Conservation (phyloP, 2,329 filamentous ascomycete genomes). For the Peltaster fructicola region DNA sequence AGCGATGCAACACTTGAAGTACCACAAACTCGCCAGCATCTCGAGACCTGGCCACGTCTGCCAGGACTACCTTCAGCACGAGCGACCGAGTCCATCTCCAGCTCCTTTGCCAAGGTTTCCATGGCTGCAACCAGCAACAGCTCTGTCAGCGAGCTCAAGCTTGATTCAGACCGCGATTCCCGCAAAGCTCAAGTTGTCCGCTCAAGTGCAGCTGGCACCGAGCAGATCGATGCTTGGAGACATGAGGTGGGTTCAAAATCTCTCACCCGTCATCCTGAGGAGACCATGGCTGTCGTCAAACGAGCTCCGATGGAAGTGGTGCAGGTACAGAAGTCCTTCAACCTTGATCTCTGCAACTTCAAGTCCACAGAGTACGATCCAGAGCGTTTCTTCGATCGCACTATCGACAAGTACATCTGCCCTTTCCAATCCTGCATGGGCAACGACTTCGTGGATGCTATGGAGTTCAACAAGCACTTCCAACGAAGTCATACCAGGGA, state of each 20-base stretch:
- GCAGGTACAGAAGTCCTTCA: not conserved
- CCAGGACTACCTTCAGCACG: slow-evolving; percentile 1
- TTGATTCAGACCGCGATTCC: no score
- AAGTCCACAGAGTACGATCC: slow-evolving; percentile 30
- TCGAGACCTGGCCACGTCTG: slow-evolving; percentile 7
- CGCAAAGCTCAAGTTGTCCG: no score
- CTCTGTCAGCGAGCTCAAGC: no score
- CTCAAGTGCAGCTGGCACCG: no score
- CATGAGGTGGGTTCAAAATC: no score
- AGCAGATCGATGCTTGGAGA: no score
- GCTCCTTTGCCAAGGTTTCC: not conserved
- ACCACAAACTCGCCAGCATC: slow-evolving; percentile 1
- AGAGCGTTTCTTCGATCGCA: slow-evolving; percentile 28
- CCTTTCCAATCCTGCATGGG: slow-evolving; percentile 34
- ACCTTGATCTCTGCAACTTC: slow-evolving; percentile 29
- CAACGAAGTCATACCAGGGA: slow-evolving; percentile 18
- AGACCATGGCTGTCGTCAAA: slow-evolving; percentile 9
- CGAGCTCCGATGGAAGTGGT: not conserved
- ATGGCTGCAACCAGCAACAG: slow-evolving; percentile 2
- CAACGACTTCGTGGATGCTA: slow-evolving; percentile 1
- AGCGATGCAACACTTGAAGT: slow-evolving; percentile 8
- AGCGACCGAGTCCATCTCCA: slow-evolving; percentile 2
- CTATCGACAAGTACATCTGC: slow-evolving; percentile 33
- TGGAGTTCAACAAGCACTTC: no score
- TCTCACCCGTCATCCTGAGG: slow-evolving; percentile 11